These are phyloP conservation scores for Rhazya stricta DNA, from an alignment of 257 asterid species.

Conservation along the genomic window DNA sequence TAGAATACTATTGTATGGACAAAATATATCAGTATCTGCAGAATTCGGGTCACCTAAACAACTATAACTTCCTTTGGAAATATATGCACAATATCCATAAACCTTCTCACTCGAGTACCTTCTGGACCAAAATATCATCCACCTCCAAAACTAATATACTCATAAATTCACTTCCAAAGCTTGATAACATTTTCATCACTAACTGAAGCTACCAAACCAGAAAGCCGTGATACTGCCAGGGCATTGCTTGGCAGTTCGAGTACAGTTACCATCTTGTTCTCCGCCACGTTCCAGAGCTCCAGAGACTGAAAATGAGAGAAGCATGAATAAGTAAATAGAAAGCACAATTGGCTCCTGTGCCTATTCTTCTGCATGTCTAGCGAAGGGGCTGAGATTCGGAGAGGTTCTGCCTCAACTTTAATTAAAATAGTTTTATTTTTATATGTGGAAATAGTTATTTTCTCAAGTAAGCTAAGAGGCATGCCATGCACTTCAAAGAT, in stretches of 20 bases:
- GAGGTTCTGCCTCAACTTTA: not conserved
- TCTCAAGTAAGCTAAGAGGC: not conserved
- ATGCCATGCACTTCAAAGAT: not conserved
- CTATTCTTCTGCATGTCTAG: not conserved
- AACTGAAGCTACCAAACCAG: conserved; percentile 35
- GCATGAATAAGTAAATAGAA: not conserved
- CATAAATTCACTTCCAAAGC: conserved; percentile 29
- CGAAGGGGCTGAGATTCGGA: not conserved
- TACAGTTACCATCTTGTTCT: conserved; percentile 27
- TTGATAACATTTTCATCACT: conserved; percentile 21
- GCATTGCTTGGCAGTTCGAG: conserved; percentile 17
- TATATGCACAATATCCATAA: not conserved
- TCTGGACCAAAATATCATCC: not conserved
- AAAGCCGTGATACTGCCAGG: conserved; percentile 21
- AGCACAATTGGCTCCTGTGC: not conserved
- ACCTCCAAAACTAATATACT: not conserved
- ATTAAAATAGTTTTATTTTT: too few relatives aligned
- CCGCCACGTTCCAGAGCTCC: conserved; percentile 42
- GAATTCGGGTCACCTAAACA: not conserved
- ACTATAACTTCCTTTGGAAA: not conserved
- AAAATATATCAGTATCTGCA: not conserved
- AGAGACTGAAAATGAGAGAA: conserved; percentile 25
- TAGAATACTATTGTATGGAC: not conserved
- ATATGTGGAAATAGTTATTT: not conserved
- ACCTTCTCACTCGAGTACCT: not conserved